These are phyloP conservation scores for Boletellus deceptivus DNA, from an alignment of 1,284 basidiomycete genomes.

Conservation along the genomic window DNA sequence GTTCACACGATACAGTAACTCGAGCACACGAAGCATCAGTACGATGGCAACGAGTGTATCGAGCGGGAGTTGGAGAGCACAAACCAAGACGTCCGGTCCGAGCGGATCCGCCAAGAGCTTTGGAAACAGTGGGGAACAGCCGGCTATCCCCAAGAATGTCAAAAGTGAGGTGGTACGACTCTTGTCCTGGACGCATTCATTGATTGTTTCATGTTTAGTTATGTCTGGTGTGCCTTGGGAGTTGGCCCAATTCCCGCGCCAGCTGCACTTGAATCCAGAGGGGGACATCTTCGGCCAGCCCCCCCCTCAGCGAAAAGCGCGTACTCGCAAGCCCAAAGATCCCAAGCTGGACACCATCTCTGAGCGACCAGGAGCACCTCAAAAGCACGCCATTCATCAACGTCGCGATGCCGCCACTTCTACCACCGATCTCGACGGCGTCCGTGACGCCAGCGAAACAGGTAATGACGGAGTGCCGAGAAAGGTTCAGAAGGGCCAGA, in stretches of 20 bases:
- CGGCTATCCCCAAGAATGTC: conserved; percentile 65
- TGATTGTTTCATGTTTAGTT: conserved; percentile 41
- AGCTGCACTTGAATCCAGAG: conserved; percentile 55
- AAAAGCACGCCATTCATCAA: conserved; percentile 28
- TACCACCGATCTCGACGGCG: conserved; percentile 58
- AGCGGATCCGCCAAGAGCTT: conserved; percentile 17
- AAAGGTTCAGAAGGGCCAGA: conserved; percentile 83
- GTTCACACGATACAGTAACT: conserved; percentile 78
- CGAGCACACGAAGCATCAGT: conserved; percentile 66
- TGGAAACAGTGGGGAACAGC: conserved; percentile 25
- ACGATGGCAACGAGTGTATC: conserved; percentile 77
- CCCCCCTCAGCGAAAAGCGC: conserved; percentile 54
- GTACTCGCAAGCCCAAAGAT: conserved; percentile 65
- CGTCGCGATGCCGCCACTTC: conserved; percentile 61
- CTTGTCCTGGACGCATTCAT: background rate
- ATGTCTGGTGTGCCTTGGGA: conserved; percentile 76
- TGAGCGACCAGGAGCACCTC: conserved; percentile 51
- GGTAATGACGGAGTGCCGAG: conserved; percentile 52
- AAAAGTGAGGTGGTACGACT: conserved; percentile 57
- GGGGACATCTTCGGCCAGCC: conserved; percentile 62
- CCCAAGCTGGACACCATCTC: conserved; percentile 67
- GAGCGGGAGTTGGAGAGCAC: conserved; percentile 56
- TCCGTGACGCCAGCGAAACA: conserved; percentile 22
- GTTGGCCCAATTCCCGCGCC: conserved; percentile 62
- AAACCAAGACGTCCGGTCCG: conserved; percentile 22